Conservation (phyloP, 768 basidiomycete genomes). For the Collybiopsis luxurians region DNA sequence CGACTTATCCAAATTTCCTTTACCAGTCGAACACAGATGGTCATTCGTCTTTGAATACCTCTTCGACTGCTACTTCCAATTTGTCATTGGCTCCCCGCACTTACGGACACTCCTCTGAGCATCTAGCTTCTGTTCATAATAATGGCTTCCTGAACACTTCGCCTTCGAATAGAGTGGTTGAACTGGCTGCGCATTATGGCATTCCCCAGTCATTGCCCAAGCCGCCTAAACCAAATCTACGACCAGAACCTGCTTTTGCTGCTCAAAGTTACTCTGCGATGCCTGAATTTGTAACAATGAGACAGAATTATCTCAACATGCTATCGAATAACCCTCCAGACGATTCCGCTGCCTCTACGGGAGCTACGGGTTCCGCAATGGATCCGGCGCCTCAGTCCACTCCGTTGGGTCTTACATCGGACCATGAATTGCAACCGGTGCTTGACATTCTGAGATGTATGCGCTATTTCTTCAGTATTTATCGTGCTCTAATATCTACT, state of each 20-base stretch:
- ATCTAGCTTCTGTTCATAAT: neutral
- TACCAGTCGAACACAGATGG: slow-evolving; percentile 46
- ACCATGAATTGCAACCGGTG: neutral
- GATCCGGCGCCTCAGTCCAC: neutral
- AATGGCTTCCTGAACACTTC: slow-evolving; percentile 58
- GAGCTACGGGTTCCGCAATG: neutral
- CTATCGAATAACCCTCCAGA: slow-evolving; percentile 44
- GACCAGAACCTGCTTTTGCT: slow-evolving; percentile 32
- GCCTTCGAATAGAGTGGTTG: slow-evolving; percentile 57
- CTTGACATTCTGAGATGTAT: neutral
- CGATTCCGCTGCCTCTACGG: neutral
- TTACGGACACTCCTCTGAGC: slow-evolving; percentile 29
- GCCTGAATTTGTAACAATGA: slow-evolving; percentile 47
- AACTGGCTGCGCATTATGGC: slow-evolving; percentile 77
- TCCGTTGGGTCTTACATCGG: neutral
- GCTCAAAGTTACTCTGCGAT: slow-evolving; percentile 35
- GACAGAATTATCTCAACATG: slow-evolving; percentile 70
- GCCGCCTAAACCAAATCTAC: slow-evolving; percentile 41
- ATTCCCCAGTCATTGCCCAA: slow-evolving; percentile 71
- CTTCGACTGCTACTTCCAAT: slow-evolving; percentile 33
- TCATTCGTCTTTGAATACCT: slow-evolving; percentile 42
- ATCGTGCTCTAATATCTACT: no score
- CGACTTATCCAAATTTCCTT: slow-evolving; percentile 29
- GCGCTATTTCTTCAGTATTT: neutral
- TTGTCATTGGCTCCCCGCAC: slow-evolving; percentile 38